Base-by-base conservation (phyloP, 345 rosid genomes). In the Salix brachista region DNA sequence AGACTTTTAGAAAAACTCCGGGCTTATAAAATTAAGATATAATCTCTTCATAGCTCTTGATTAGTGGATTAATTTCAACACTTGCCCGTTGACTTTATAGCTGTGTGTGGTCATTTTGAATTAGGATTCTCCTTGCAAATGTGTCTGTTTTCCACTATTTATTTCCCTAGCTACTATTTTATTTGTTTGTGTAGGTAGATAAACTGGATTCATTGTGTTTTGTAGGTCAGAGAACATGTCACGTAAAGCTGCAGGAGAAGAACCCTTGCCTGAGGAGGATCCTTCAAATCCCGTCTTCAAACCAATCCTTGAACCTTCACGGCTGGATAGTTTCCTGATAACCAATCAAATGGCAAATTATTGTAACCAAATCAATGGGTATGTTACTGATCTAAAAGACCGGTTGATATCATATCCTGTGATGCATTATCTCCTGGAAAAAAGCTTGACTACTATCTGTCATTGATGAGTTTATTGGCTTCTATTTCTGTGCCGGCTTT, bases 291-390 rank as follows among this genome's bases (percentile, higher is more conserved):
- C 99, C 23, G 82, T 92, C 65, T 96, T 96, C 72, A 96, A 96
- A 87, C 89, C 97, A 28, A 86, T 91, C 54, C 94, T 91, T 42
- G 99, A 96, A 78, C 99, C 99, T 56, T 86, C 99, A 19, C 94
- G 97, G 46, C 81, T 96, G 85, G 99, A 92, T 84, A 91, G 97
- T 86, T 96, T 96, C 81, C 98, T 96, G 44, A 83, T 92, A 80
- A 88, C 98, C 78, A 96, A 96, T 86, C 98, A 91, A 80, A 88
- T 94, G 69, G 71, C 97, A 61, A 94, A 94, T 86, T 94, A 90
- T 77, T 96, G 99, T 89, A 93, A 88, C 88, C 99, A 96, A 87
- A 90, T 96, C 83, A 96, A 96, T 28, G 97, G 96, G 99, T 96
- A 90, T 34, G 90, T 76, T 74, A 16, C 44, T 16, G 25, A 76